Conservation (phyloP, 108 stramenopile genomes). For the Nitzschia sp. region DNA sequence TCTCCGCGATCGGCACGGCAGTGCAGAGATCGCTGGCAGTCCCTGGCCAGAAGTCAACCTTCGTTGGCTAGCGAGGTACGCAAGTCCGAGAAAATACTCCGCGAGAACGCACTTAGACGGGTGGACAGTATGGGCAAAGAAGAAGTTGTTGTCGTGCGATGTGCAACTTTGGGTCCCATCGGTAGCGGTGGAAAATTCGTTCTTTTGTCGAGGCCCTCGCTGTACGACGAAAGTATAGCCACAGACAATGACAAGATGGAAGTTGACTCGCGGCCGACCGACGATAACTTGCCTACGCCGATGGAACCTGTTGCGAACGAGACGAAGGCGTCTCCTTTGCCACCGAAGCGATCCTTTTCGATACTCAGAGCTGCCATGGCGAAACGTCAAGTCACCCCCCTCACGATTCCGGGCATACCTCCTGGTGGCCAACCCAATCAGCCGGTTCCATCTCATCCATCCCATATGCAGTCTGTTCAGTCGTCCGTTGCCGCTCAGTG, state of each 20-base stretch:
- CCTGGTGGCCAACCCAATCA: slow-evolving; percentile 27
- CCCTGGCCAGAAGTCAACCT: slow-evolving; percentile 22
- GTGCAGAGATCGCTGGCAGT: slow-evolving; percentile 69
- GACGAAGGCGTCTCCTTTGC: too few species aligned
- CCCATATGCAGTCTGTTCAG: slow-evolving; percentile 73
- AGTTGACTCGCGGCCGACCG: not conserved
- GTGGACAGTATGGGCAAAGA: not conserved
- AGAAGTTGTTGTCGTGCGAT: not conserved
- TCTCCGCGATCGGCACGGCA: slow-evolving; percentile 43
- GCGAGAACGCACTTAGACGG: slow-evolving; percentile 7
- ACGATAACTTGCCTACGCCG: not conserved
- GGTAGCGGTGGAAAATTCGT: not conserved
- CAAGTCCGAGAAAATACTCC: slow-evolving; percentile 11
- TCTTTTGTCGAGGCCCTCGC: not conserved
- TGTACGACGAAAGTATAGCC: not conserved
- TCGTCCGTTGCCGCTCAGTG: slow-evolving; percentile 48
- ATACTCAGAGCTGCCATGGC: slow-evolving; percentile 18
- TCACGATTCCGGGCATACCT: slow-evolving; percentile 50
- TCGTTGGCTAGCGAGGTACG: slow-evolving; percentile 20
- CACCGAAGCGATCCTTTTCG: slow-evolving; percentile 4
- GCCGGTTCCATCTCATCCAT: slow-evolving; percentile 59
- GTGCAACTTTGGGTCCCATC: not conserved
- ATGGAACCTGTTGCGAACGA: not conserved
- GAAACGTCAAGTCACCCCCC: slow-evolving; percentile 41
- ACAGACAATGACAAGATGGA: slow-evolving; percentile 7